Evolutionary conservation across 163 green algal genomes (phyloP).

Genomic region (Scenedesmus sp.): DNA sequence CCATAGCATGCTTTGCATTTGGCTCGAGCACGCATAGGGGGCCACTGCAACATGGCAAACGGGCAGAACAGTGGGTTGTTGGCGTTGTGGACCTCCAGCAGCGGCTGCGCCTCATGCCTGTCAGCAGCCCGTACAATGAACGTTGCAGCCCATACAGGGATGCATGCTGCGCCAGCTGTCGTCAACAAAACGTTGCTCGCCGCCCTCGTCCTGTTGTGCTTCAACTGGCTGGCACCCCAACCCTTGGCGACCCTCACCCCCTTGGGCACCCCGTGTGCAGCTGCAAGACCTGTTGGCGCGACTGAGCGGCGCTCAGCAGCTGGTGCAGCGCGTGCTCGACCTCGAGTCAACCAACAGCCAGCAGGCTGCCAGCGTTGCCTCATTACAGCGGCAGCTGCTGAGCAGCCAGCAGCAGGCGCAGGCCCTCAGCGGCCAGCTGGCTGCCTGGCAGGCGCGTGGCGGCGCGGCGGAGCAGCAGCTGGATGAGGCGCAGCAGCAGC

Average conservation of each 20-base stretch:
- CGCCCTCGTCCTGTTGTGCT: background rate
- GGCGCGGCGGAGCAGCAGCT: conserved; percentile 1
- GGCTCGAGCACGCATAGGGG: too few relatives aligned
- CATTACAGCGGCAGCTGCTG: background rate
- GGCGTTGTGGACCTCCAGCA: too few relatives aligned
- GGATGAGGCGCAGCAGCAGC: conserved; percentile 3
- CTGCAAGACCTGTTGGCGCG: conserved; percentile 37
- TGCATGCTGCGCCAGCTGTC: too few relatives aligned
- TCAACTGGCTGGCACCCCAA: background rate
- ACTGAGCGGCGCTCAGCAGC: conserved; percentile 43
- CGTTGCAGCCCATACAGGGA: too few relatives aligned
- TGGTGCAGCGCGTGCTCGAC: conserved; percentile 42
- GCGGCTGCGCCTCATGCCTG: too few relatives aligned
- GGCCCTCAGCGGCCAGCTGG: background rate
- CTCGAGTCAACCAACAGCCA: background rate
- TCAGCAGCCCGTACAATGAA: too few relatives aligned
- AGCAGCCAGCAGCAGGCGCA: background rate
- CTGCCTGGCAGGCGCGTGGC: background rate
- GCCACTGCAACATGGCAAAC: too few relatives aligned
- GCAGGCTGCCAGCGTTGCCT: background rate
- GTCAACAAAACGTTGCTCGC: too few relatives aligned
- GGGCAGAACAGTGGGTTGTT: too few relatives aligned
- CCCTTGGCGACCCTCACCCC: too few relatives aligned
- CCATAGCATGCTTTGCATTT: background rate
- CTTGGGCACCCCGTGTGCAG: too few relatives aligned